Conservation (phyloP, 768 basidiomycete species). For the Glaciozyma martinii region DNA sequence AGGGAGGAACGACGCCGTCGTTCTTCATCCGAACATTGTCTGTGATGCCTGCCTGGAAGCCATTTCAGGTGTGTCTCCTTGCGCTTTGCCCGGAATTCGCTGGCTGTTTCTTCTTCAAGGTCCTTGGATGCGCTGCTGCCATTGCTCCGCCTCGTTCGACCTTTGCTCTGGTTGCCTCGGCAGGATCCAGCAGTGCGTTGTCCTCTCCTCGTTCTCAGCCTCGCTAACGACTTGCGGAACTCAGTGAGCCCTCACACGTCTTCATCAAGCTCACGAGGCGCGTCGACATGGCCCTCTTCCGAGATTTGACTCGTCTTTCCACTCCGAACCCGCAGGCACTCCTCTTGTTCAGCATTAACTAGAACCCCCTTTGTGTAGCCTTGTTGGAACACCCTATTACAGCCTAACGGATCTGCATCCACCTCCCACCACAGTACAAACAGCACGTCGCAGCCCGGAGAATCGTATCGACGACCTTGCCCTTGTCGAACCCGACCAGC, state of each 20-base stretch:
- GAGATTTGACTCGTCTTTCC: neutral
- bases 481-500: no score
- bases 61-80: neutral
- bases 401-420: no score
- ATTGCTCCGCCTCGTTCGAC: conserved; percentile 2
- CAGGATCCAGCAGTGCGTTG: neutral
- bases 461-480: no score
- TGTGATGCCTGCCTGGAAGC: neutral
- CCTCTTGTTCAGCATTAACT: neutral
- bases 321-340: neutral
- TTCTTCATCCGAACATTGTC: conserved; percentile 1
- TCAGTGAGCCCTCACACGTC: neutral
- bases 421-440: no score
- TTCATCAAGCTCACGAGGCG: neutral
- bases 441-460: no score
- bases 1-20: neutral
- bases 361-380: conserved; percentile 12
- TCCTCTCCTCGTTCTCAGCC: no score
- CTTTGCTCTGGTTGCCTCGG: neutral
- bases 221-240: no score
- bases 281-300: conserved; percentile 3
- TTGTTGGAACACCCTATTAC: no score
- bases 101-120: neutral
- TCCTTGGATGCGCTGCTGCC: neutral
- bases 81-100: neutral